phyloP scores from a whole-genome alignment of 2,329 filamentous ascomycete genomes.

The Colletotrichum horii region DNA sequence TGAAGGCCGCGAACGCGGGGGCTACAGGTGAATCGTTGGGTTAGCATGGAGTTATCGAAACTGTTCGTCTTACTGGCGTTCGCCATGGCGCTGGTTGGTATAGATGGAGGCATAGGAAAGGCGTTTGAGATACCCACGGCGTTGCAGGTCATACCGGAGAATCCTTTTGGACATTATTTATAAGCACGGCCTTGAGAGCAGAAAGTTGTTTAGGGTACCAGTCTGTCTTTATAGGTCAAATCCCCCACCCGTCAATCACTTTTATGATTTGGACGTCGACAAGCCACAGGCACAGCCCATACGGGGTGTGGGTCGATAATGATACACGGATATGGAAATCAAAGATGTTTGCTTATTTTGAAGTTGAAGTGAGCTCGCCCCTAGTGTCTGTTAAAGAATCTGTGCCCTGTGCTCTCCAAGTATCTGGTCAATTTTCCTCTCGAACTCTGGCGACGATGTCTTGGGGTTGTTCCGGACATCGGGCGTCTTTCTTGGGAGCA shows the following conservation, averaged over 20 bases:
- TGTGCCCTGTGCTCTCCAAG: conserved; percentile 26
- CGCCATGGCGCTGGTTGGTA: neutral
- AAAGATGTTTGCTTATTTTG: neutral
- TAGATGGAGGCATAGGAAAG: neutral
- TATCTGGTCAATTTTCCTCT: conserved; percentile 41
- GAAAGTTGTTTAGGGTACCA: neutral
- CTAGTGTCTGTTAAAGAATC: neutral
- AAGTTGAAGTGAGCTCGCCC: neutral
- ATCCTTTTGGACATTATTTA: neutral
- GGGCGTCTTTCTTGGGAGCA: conserved; percentile 40
- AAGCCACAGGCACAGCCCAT: neutral
- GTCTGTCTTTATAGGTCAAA: neutral
- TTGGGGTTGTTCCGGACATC: conserved; percentile 39
- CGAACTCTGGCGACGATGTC: conserved; percentile 45
- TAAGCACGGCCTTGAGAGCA: neutral
- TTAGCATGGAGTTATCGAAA: neutral
- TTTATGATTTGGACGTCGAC: neutral
- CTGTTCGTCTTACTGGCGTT: neutral
- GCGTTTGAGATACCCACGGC: neutral
- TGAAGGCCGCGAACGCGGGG: neutral
- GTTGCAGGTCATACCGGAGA: neutral
- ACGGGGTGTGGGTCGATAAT: neutral
- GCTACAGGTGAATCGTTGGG: neutral
- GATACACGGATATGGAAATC: neutral
- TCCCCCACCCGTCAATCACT: neutral